Evolutionary conservation across 2,329 filamentous ascomycete species (phyloP), one percentile per base, ranked within the genome.

Genomic region (Neofusicoccum laricinum): DNA sequence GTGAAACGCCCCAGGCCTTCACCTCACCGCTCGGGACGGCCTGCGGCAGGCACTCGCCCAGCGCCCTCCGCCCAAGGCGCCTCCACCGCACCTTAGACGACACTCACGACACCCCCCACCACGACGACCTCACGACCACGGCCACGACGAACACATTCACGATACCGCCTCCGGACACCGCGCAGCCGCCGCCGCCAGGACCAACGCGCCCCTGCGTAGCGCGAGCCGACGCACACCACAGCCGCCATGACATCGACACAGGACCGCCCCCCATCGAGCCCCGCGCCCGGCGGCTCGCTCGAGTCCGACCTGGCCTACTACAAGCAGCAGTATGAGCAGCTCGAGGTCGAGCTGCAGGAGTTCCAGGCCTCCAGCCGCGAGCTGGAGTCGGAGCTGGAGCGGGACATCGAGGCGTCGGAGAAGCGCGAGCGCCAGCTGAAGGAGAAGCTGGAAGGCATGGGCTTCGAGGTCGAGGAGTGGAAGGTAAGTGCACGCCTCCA

Each of bases 401-500:
- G 93, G 81, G 95, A 99, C 76, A 89, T 99, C 64, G 94, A 98
- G 72, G 90, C 92, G 49, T 93, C 93, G 49, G 95, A 99, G 82
- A 96, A 96, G 81, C 87, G 93, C 71, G 94, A 98, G 80, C 86
- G 93, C 68, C 83, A 88, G 68, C 79, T 97, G 70, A 89, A 93
- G 76, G 90, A 96, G 77, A 96, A 94, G 81, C 90, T 92, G 0
- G 94, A 98, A 77, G 85, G 84, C 41, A 78, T 96, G 67, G 87
- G 85, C 57, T 99, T 92, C 73, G 93, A 98, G 77, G 93, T 95
- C 0, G 93, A 98, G 65, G 95, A 99, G 79, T 99, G 95, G 95
- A 98, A 98, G 88, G 93, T 94, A 81, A 77, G 86, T 74, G 57
- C 25, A 30, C 41, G 38, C 61, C 51, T 50, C 40, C 36, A 59